Conservation (phyloP, 78 protist genomes). For the Abeoforma whisleri region DNA sequence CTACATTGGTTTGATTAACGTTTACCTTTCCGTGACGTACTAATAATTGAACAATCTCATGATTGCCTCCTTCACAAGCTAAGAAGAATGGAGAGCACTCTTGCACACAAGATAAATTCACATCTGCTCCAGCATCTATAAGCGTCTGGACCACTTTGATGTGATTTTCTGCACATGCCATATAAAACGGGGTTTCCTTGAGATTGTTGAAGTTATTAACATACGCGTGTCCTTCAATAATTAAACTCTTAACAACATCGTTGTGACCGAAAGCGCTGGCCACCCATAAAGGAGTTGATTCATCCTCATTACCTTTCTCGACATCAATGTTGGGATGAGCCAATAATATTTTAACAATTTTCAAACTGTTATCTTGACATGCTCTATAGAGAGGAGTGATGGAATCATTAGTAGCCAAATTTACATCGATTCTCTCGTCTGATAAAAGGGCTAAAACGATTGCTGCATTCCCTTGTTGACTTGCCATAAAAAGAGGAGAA, state of each 20-base stretch:
- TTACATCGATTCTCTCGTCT: neutral
- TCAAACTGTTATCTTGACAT: too few relatives aligned
- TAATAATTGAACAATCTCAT: neutral
- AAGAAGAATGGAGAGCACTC: neutral
- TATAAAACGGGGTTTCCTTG: neutral
- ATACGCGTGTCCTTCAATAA: neutral
- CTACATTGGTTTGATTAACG: neutral
- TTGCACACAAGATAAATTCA: too few relatives aligned
- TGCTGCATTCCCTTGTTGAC: neutral
- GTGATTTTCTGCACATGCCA: neutral
- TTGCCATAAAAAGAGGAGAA: neutral
- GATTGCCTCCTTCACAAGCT: neutral
- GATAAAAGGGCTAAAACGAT: neutral
- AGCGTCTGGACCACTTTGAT: too few relatives aligned
- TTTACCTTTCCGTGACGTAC: neutral
- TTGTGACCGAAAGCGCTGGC: neutral
- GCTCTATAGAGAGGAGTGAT: neutral
- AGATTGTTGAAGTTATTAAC: neutral
- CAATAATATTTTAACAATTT: neutral
- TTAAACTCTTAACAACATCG: neutral
- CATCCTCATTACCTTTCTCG: neutral
- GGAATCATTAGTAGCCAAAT: neutral
- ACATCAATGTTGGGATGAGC: neutral
- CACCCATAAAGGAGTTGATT: neutral
- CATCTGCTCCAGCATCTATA: too few relatives aligned